These are phyloP conservation scores for Yamadazyma insecticola DNA, from an alignment of 805 yeast species.

Conservation along the genomic window DNA sequence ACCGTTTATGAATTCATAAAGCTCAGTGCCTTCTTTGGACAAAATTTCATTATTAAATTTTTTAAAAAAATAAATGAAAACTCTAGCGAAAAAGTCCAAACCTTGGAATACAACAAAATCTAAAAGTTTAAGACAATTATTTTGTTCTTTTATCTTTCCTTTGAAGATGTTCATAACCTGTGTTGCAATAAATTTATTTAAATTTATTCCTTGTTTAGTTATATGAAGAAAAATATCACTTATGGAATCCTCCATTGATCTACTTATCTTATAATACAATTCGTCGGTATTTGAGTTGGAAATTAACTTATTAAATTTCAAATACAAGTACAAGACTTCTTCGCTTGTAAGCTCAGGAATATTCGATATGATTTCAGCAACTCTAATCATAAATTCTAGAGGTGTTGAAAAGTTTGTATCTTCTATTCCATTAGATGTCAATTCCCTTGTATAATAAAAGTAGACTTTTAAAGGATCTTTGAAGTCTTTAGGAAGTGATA, in stretches of 20 bases:
- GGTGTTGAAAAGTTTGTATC: conserved; percentile 3
- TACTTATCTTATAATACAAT: conserved; percentile 29
- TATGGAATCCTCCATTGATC: conserved; percentile 33
- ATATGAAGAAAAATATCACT: conserved; percentile 26
- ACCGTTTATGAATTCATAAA: conserved; percentile 16
- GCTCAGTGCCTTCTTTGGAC: conserved; percentile 19
- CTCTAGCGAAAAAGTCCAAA: conserved; percentile 27
- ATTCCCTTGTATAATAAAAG: conserved; percentile 25
- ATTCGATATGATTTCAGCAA: conserved; percentile 14
- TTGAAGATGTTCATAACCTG: conserved; percentile 1
- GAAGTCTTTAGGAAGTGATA: too few relatives aligned
- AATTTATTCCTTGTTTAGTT: conserved; percentile 31
- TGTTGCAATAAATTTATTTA: conserved; percentile 13
- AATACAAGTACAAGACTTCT: conserved; percentile 28
- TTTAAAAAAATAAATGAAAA: conserved; percentile 20
- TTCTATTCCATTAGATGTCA: conserved; percentile 6
- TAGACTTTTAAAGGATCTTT: conserved; percentile 27
- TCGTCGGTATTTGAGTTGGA: conserved; percentile 25
- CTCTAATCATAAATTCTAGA: conserved; percentile 12
- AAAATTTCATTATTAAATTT: conserved; percentile 13
- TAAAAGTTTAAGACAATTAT: conserved; percentile 11
- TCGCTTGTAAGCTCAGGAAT: conserved; percentile 17
- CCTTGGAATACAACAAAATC: conserved; percentile 40
- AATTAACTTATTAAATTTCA: conserved; percentile 27
- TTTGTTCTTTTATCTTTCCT: conserved; percentile 3